Evolutionary conservation across 164 flowering plant species (phyloP), one percentile per base, ranked within the genome.

Genomic region (Stephania japonica): DNA sequence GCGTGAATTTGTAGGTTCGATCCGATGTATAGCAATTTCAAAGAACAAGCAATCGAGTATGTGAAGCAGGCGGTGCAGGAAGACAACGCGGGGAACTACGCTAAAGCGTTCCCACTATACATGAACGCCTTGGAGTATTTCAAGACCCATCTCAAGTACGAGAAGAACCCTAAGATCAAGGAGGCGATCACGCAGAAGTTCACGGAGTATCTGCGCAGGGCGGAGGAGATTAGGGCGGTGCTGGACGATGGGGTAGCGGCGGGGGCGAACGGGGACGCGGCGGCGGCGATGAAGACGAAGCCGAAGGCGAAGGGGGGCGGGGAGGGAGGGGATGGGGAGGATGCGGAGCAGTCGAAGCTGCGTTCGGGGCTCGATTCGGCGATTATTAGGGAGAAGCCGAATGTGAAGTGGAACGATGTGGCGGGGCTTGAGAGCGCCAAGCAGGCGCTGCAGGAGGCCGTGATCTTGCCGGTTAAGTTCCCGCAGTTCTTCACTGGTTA

Each of bases 91-190:
- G 99, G 98, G 38, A 96, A 96, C 73, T 93, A 96, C 76, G 79
- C 82, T 61, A 93, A 90, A 73, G 99, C 99, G 23, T 96, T 93
- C 73, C 93, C 94, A n/a, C 83, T 96, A 18, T 96, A 96, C 74
- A 96, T 92, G 99, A 93, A 92, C 76, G 97, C 99, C 0, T 76
- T 96, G 66, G 99, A 96, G 77, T 96, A 93, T 76, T 96, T 96
- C 85, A 92, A 81, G 72, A 93, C 98, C 72, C 99, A 95, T 65
- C 56, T 95, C 62, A 95, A 95, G 82, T 95, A 93, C 78, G 98
- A 96, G 85, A 96, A 96, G 84, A 96, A 96, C 70, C 97, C 97
- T 1, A 93, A 93, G 75, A 90, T 93, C 73, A 89, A 85, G 77
- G 99, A 93, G 62, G 95, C 98, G 0, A 92, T 93, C 44, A 93